Conservation (phyloP, 352 stramenopile species). For the Sclerospora graminicola region DNA sequence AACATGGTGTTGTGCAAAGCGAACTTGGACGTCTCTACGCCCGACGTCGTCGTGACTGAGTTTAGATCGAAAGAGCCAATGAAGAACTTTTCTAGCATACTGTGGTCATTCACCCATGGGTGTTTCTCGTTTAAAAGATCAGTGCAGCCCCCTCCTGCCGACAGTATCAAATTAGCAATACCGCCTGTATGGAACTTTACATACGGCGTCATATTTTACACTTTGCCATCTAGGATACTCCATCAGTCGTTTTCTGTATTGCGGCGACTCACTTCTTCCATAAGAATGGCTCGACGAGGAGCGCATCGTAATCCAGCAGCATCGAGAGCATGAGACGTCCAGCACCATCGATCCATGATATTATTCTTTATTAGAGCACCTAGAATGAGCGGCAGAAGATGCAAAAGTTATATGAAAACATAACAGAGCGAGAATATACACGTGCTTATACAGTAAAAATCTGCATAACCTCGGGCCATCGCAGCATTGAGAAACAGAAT, state of each 20-base stretch:
- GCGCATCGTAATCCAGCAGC: too few species aligned
- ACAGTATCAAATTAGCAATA: conserved; percentile 86
- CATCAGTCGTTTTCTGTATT: too few species aligned
- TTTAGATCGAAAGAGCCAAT: conserved; percentile 55
- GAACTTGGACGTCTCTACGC: conserved; percentile 22
- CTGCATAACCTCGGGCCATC: too few species aligned
- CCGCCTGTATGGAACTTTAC: conserved; percentile 97
- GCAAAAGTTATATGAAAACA: too few species aligned
- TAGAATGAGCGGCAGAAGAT: too few species aligned
- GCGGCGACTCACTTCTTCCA: too few species aligned
- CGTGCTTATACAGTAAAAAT: too few species aligned
- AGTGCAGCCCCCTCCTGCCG: conserved; percentile 91
- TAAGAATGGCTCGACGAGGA: conserved; percentile 47
- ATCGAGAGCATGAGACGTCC: too few species aligned
- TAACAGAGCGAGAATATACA: too few species aligned
- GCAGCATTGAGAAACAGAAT: too few species aligned
- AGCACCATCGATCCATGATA: too few species aligned
- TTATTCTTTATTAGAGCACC: too few species aligned
- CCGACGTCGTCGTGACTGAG: conserved; percentile 13
- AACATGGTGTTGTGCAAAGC: conserved; percentile 56
- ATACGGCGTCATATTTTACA: conserved; percentile 96
- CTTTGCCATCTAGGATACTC: conserved; percentile 89
- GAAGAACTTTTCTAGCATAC: conserved; percentile 85
- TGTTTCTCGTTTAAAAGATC: conserved; percentile 96
- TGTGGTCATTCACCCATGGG: conserved; percentile 89